A percentile compares a stretch with the other conserved stretches of the same genome.
These are phyloP conservation scores for Penicillium nucicola DNA, from an alignment of 495 filamentous ascomycete genomes.

Conservation along the genomic window DNA sequence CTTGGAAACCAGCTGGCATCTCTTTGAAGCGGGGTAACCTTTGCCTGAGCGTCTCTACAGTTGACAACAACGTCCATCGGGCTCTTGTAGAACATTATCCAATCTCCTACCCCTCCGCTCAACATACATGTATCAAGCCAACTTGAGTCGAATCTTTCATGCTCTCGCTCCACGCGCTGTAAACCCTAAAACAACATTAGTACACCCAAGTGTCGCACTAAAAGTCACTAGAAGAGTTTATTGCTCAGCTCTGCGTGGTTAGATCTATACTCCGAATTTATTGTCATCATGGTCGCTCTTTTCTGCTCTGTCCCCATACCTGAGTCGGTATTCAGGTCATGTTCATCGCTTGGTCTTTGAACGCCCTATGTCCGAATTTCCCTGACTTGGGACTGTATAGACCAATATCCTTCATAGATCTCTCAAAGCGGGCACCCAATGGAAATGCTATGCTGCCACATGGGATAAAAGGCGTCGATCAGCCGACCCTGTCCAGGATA, in stretches of 20 bases:
- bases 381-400: background rate
- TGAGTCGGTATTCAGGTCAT: background rate
- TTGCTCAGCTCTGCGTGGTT: too few relatives aligned
- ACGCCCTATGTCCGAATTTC: background rate
- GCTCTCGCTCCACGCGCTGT: too few relatives aligned
- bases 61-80: too few relatives aligned
- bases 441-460: background rate
- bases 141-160: too few relatives aligned
- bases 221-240: too few relatives aligned
- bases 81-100: too few relatives aligned
- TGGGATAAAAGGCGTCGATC: conserved; percentile 15
- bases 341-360: background rate
- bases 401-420: background rate
- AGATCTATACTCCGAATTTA: too few relatives aligned
- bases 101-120: too few relatives aligned
- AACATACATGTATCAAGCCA: too few relatives aligned
- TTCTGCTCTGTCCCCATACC: background rate
- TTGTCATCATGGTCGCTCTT: too few relatives aligned
- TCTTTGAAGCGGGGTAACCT: background rate
- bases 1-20: background rate
- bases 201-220: too few relatives aligned
- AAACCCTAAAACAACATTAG: too few relatives aligned
- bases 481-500: conserved; percentile 10
- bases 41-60: background rate
- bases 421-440: background rate